These are phyloP conservation scores for Collybiopsis confluens DNA, from an alignment of 768 basidiomycete genomes.

Conservation along the genomic window DNA sequence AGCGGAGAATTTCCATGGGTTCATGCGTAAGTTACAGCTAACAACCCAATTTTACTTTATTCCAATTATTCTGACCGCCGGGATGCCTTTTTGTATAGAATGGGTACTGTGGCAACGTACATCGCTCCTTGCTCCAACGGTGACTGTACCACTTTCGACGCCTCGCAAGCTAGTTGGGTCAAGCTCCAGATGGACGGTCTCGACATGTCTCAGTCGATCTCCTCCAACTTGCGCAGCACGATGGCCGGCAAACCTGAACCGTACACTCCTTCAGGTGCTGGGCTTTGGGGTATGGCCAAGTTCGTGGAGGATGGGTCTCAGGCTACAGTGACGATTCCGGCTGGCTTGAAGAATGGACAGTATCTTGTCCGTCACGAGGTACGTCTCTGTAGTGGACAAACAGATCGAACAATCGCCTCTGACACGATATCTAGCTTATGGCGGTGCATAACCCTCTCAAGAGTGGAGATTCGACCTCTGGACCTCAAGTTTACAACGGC, in stretches of 20 bases:
- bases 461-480: constrained; percentile 14
- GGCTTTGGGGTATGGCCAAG: constrained; percentile 22
- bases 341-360: constrained; percentile 16
- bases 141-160: constrained; percentile 18
- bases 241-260: constrained; percentile 19
- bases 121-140: constrained; percentile 19
- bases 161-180: constrained; percentile 19
- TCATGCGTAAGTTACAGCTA: constrained; percentile 16
- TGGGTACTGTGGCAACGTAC: constrained; percentile 20
- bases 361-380: constrained; percentile 21
- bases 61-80: too few relatives aligned
- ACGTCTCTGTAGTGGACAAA: too few relatives aligned
- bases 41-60: not conserved
- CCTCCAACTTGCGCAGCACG: constrained; percentile 12
- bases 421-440: constrained; percentile 3
- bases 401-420: too few relatives aligned
- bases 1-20: constrained; percentile 20
- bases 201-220: constrained; percentile 18
- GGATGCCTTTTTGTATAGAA: constrained; percentile 7
- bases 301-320: constrained; percentile 17
- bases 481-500: constrained; percentile 18
- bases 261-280: constrained; percentile 16
- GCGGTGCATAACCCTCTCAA: constrained; percentile 20
- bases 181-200: constrained; percentile 18
- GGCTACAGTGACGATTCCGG: constrained; percentile 18